phyloP scores from a whole-genome alignment of 345 rosid genomes.

The Raphanus sativus region DNA sequence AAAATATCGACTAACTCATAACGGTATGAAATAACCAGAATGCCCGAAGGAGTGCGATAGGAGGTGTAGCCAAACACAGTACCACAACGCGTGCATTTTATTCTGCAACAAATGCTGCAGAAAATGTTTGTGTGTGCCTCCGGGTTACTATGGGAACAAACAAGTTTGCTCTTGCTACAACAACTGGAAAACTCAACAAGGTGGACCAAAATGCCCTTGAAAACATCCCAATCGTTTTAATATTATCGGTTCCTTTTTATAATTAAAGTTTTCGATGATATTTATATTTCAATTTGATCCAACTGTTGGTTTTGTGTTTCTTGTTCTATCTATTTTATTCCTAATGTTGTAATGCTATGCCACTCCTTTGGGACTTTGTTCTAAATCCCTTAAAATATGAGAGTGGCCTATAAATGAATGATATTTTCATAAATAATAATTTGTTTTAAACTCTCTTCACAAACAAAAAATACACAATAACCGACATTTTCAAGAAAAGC shows the following conservation, averaged over 20 bases:
- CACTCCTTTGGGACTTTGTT: constrained; percentile 38
- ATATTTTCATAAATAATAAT: constrained; percentile 10
- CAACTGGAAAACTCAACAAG: constrained; percentile 73
- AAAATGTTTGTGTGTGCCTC: constrained; percentile 76
- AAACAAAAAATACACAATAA: background rate
- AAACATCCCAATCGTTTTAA: background rate
- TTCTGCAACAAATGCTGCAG: constrained; percentile 76
- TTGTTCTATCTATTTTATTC: background rate
- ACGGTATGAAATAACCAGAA: constrained; percentile 45
- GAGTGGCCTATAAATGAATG: constrained; percentile 33
- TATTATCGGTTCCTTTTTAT: background rate
- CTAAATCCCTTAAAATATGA: constrained; percentile 1
- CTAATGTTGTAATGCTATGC: constrained; percentile 26
- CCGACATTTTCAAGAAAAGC: background rate
- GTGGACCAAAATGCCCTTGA: constrained; percentile 77
- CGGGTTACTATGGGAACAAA: constrained; percentile 65
- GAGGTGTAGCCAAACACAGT: constrained; percentile 59
- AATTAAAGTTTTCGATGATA: background rate
- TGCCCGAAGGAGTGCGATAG: constrained; percentile 58
- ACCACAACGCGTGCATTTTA: constrained; percentile 57
- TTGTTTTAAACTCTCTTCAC: background rate
- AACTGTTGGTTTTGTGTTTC: background rate
- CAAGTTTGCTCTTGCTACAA: constrained; percentile 72
- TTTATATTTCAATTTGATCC: constrained; percentile 3
- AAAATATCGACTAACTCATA: background rate